Evolutionary conservation across 1,284 basidiomycete genomes (phyloP), one percentile per base, ranked within the genome.

Genomic region (Naganishia sp.): DNA sequence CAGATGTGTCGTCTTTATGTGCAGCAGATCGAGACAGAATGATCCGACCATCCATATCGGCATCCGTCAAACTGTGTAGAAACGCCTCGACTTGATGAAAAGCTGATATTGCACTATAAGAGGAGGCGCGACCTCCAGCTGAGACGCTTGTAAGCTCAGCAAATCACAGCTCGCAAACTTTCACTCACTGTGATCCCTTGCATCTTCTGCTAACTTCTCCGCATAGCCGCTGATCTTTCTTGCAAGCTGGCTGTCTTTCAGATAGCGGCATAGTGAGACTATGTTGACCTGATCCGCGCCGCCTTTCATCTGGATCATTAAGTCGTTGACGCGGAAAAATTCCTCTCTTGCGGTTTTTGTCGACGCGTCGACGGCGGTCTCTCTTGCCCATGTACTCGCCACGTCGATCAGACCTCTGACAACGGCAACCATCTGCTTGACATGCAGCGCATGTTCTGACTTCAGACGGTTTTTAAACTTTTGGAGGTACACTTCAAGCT

Each of bases 71-170:
- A 0, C 91, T 88, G 1, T 92, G 76, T 71, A 99, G 85, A 73
- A 98, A 92, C 25, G 87, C 82, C 78, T 98, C 92, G 23, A 98
- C 87, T 0, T 84, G 80, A 75, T 94, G 90, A 67, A 99, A 82
- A 2, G 92, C 88, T 0, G 92, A 88, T n/a, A 90, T 85, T 6
- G 81, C 76, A 21, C 56, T 69, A 45, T 68, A 62, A 6, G 51
- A 25, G 1, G 65, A 55, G 6, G 35, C 49, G 21, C 47, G 46
- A 49, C 39, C 21, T 25, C 35, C 57, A 11, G 42, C 57, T 61
- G 47, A 53, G 43, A 51, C 31, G 46, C 13, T 46, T 39, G 11
- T 42, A 35, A 23, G 35, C 13, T 15, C 4, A 5, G 17, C 5
- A 21, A 45, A 28, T 3, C 41, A 10, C 1, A 47, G n/a, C 15